These are phyloP conservation scores for Caryopteris hybrid DNA, from an alignment of 305 asterid genomes.

Conservation along the genomic window DNA sequence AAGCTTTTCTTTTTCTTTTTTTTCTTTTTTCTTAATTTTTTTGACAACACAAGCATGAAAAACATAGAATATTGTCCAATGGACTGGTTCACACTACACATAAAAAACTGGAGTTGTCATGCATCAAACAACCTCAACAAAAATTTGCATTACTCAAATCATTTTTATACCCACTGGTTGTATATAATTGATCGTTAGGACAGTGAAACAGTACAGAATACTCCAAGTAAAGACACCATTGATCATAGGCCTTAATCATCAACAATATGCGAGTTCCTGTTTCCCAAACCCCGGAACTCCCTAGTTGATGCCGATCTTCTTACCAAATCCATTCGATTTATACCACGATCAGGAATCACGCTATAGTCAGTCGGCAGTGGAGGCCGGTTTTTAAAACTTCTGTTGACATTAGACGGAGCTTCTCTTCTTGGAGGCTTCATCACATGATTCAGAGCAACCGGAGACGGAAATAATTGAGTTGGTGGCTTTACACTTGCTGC, in stretches of 20 bases:
- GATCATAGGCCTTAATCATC: constrained; percentile 15
- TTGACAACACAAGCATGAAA: too few species aligned
- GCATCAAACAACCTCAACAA: not conserved
- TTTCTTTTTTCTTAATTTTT: too few species aligned
- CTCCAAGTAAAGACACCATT: not conserved
- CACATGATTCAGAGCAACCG: too few species aligned
- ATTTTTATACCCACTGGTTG: too few species aligned
- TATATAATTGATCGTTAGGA: constrained; percentile 1
- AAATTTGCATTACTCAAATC: too few species aligned
- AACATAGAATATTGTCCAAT: too few species aligned
- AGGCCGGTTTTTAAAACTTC: constrained; percentile 41
- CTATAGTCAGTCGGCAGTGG: constrained; percentile 33
- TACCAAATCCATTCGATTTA: constrained; percentile 29
- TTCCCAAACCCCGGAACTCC: constrained; percentile 35
- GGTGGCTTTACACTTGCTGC: too few species aligned
- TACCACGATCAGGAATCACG: constrained; percentile 14
- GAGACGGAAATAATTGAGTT: too few species aligned
- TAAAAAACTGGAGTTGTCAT: too few species aligned
- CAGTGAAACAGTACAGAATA: not conserved
- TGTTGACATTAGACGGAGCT: constrained; percentile 25
- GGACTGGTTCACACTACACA: not conserved
- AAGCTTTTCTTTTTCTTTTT: too few species aligned
- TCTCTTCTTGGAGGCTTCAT: constrained; percentile 26
- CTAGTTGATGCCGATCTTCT: constrained; percentile 57
- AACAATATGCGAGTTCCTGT: too few species aligned